A percentile compares a stretch with the other conserved stretches of the same genome.
These are phyloP conservation scores for Pseudogymnoascus sp. DNA, from an alignment of 2,329 filamentous ascomycete species.

Conservation along the genomic window DNA sequence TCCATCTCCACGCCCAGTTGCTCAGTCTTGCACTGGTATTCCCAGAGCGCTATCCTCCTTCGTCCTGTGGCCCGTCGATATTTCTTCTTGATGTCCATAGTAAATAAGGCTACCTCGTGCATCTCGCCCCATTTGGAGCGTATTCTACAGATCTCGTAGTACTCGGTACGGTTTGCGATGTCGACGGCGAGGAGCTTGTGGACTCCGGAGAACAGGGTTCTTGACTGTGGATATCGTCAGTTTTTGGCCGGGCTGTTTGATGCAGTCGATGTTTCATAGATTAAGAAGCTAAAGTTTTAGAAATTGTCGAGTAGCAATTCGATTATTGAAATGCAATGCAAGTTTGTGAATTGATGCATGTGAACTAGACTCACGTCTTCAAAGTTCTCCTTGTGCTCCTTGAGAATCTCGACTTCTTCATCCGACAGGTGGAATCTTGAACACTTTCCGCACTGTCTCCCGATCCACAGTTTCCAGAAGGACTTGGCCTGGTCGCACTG, in stretches of 20 bases:
- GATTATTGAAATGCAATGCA: neutral
- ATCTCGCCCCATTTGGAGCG: neutral
- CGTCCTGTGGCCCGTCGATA: neutral
- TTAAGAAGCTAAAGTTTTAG: neutral
- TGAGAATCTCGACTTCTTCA: neutral
- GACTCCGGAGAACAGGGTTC: neutral
- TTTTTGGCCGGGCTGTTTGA: neutral
- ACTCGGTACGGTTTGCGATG: neutral
- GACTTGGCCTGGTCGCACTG: constrained; percentile 4
- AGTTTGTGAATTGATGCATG: neutral
- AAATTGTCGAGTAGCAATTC: neutral
- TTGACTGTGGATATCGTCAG: neutral
- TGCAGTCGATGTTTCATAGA: neutral
- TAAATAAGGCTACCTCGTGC: neutral
- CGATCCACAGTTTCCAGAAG: constrained; percentile 2
- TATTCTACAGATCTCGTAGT: neutral
- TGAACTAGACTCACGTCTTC: neutral
- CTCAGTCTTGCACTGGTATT: constrained; percentile 3
- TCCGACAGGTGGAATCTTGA: neutral
- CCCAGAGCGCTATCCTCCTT: neutral
- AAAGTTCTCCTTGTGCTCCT: neutral
- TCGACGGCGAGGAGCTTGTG: neutral
- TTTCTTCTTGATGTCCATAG: neutral
- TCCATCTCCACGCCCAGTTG: neutral
- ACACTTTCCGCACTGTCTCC: neutral